phyloP scores from a whole-genome alignment of 176 grass and related monocot genomes.

The Tillandsia leiboldiana region DNA sequence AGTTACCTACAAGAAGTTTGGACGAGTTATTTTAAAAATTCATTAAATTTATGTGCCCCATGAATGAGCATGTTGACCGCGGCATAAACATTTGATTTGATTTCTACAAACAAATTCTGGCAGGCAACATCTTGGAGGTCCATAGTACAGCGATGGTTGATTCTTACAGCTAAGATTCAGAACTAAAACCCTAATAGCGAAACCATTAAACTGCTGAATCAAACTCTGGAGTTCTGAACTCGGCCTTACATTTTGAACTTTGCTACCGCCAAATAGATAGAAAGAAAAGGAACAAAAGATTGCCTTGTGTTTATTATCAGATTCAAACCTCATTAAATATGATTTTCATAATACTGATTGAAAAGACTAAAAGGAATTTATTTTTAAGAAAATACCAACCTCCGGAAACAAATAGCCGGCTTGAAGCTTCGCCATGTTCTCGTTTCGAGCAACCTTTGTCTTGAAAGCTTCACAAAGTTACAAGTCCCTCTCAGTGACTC shows the following conservation, averaged over 20 bases:
- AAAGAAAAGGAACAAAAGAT: too few relatives aligned
- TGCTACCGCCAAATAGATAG: too few relatives aligned
- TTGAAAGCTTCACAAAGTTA: conserved; percentile 53
- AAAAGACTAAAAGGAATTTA: background rate
- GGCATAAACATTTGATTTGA: background rate
- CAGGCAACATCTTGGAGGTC: too few relatives aligned
- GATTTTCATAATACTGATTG: background rate
- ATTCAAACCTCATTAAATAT: too few relatives aligned
- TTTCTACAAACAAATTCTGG: too few relatives aligned
- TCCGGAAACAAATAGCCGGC: conserved; percentile 74
- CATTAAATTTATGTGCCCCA: background rate
- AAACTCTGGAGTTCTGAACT: background rate
- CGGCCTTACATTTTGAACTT: too few relatives aligned
- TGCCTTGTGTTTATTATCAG: too few relatives aligned
- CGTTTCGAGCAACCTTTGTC: conserved; percentile 68
- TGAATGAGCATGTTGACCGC: background rate
- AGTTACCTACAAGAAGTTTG: too few relatives aligned
- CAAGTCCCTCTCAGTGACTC: background rate
- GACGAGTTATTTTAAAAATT: background rate
- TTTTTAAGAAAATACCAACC: conserved; percentile 17
- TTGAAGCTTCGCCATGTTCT: conserved; percentile 69
- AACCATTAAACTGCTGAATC: background rate
- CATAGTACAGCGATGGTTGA: too few relatives aligned
- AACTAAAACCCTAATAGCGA: too few relatives aligned
- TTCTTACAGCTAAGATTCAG: too few relatives aligned